Base-by-base conservation (phyloP, 2,329 filamentous ascomycete genomes). In the Clarireedia monteithiana region DNA sequence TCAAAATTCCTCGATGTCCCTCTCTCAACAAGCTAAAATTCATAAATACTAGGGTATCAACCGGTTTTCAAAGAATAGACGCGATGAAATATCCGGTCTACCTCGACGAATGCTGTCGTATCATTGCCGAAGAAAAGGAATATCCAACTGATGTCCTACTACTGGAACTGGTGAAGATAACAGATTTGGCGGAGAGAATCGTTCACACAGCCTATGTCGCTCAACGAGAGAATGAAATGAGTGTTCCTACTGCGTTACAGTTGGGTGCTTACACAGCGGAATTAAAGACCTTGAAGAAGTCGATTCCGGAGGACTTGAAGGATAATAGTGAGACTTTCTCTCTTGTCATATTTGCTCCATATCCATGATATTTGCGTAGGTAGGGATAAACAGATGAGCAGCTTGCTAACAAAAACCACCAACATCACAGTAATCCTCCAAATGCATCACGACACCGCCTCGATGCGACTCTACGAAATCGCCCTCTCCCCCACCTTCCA, bases 391-490 rank as follows among this genome's bases (percentile, higher is more conserved):
- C 17, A 30, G 12, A 55, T 5, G n/a, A 39, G 6, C 14, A 7
- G 15, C 15, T 24, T 27, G 27, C 45, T 48, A 48, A 48, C 45
- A 5, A 30, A 3, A 46, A 5, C 0, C 20, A 20, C 20, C 20
- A 20, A 2, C 20, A 20, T 20, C 20, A 20, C 20, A 51, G 53
- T 50, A 27, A 44, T 50, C 14, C 23, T 55, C 40, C 48, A 45
- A 50, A 40, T 51, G 20, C 53, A 51, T 47, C 53, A 55, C 40
- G 27, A 50, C 6, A 26, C 50, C 15, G 23, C 47, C 23, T n/a
- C 53, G 14, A 50, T 50, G 9, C 53, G 47, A 26, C 46, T 55
- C 39, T 45, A 55, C 20, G 53, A 55, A 45, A 26, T 40, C 27
- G 34, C 17, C 20, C 27, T 38, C 39, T 26, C 26, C n/a, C 26